Evolutionary conservation across 2,329 filamentous ascomycete genomes (phyloP).

Genomic region (Trichoderma pleuroti): DNA sequence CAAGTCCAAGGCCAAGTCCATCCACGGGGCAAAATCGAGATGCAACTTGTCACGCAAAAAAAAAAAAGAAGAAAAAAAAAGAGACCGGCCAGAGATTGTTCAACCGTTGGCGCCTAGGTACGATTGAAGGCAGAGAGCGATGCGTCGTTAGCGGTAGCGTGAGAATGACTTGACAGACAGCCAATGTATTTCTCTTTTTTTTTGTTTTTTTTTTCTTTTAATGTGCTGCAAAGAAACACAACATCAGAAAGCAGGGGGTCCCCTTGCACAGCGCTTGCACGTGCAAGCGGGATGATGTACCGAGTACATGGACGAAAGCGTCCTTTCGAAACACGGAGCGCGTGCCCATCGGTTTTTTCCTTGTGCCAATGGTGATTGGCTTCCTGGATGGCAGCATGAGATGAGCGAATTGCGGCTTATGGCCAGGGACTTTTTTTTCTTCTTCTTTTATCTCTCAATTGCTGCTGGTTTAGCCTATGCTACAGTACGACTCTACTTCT

Average conservation of each 20-base stretch:
- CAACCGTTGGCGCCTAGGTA: background rate
- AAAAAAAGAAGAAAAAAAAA: background rate
- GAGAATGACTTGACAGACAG: background rate
- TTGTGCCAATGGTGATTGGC: background rate
- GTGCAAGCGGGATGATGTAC: constrained; percentile 7
- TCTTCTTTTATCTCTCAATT: background rate
- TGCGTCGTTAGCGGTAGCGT: background rate
- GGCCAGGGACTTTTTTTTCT: background rate
- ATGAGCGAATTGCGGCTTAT: background rate
- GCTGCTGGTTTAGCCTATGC: background rate
- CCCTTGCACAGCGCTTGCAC: background rate
- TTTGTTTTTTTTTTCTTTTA: background rate
- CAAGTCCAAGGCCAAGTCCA: background rate
- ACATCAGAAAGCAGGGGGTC: constrained; percentile 11
- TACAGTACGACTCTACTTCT: background rate
- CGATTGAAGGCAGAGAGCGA: background rate
- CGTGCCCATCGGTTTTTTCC: background rate
- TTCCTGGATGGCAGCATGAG: background rate
- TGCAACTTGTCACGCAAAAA: background rate
- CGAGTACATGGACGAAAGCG: background rate
- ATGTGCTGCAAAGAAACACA: background rate
- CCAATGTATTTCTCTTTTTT: background rate
- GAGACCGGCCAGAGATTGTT: background rate
- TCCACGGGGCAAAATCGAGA: background rate
- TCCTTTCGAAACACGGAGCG: constrained; percentile 4